These are phyloP conservation scores for Russula virescens DNA, from an alignment of 768 basidiomycete genomes.

Conservation along the genomic window DNA sequence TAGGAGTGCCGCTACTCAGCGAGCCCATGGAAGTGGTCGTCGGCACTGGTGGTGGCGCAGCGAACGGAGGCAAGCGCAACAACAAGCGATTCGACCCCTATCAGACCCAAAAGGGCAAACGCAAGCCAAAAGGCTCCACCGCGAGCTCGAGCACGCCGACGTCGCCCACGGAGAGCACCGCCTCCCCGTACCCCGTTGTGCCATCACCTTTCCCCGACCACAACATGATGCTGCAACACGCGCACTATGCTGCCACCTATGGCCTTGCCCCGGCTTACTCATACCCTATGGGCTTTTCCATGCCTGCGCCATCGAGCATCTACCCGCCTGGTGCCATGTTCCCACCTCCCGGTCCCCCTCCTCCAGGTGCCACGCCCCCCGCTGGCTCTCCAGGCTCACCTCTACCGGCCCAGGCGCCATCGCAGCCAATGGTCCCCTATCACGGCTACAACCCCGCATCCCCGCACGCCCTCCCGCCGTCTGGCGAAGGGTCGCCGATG, in stretches of 20 bases:
- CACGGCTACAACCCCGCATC: constrained; percentile 2
- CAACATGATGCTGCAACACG: constrained; percentile 24
- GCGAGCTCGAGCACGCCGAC: constrained; percentile 14
- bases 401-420: constrained; percentile 1
- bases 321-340: constrained; percentile 7
- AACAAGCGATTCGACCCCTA: constrained; percentile 34
- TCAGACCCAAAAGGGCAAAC: constrained; percentile 16
- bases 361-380: not conserved
- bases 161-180: constrained; percentile 19
- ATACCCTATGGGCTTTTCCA: constrained; percentile 19
- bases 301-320: constrained; percentile 10
- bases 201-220: constrained; percentile 18
- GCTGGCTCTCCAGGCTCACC: constrained; percentile 16
- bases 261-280: constrained; percentile 18
- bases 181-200: constrained; percentile 6
- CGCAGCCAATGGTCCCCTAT: constrained; percentile 13
- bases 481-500: constrained; percentile 10
- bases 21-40: constrained; percentile 21
- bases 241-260: constrained; percentile 20
- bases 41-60: not conserved
- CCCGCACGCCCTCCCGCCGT: constrained; percentile 1
- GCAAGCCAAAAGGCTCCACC: constrained; percentile 14
- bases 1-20: constrained; percentile 22
- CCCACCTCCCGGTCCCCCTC: constrained; percentile 14
- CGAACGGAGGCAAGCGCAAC: constrained; percentile 26